Evolutionary conservation across 2,329 filamentous ascomycete genomes (phyloP), one percentile per base, ranked within the genome.

Genomic region (Penicillium corylophilum): DNA sequence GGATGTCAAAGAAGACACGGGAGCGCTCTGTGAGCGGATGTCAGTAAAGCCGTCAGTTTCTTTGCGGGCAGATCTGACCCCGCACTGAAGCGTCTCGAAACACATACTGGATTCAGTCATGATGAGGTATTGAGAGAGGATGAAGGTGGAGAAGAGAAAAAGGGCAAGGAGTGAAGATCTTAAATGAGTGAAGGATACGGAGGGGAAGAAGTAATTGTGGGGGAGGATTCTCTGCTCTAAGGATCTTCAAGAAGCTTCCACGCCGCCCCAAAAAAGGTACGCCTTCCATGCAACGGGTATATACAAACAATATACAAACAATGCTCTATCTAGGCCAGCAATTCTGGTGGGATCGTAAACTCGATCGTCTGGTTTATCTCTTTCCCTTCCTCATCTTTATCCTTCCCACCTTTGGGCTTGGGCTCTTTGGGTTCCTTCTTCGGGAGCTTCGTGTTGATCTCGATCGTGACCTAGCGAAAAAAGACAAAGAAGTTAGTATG

Each of bases 1-100:
- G 79, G 70, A 99, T 86, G 78, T 97, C 92, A 73, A 99, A 96
- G 79, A 87, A 99, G 77, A 96, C 92, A 64, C 89, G 86, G 70
- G 84, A 84, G 67, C 89, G 87, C 71, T 79, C 79, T 79, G 45
- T 48, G 24, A 28, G 42, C n/a, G 22, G 26, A 20, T 29, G 38
- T 56, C 44, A 53, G 51, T 38, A 44, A 44, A 26, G 45, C 43
- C 51, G 44, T 55, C 56, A 53, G 61, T 42, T 44, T 46, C 46
- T 39, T 49, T 56, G 40, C 46, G 41, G 54, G 46, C 35, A 48
- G 53, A 51, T 53, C 54, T 46, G 51, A 59, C 63, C 63, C 66
- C 64, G 61, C 62, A 63, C 54, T 59, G 53, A 50, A 48, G 49
- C 29, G 66, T 62, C n/a, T 53, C 58, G 53, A 48, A 46, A 48